phyloP scores from a whole-genome alignment of 441 rosid genomes.

The Brassica balearica region DNA sequence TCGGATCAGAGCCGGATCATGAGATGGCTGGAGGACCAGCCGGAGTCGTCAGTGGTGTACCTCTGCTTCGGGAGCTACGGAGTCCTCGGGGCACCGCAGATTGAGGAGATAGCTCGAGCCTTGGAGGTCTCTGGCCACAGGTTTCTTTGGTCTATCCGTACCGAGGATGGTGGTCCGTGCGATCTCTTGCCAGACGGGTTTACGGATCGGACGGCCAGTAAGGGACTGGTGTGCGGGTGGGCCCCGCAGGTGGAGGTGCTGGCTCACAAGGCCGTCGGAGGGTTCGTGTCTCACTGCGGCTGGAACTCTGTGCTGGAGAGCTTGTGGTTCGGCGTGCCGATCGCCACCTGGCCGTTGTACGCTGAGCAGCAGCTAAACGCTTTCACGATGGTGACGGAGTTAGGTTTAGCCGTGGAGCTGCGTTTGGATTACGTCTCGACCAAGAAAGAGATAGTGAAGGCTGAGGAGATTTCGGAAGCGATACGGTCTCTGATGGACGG shows the following conservation, averaged over 20 bases:
- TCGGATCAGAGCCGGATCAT: slow-evolving; percentile 20
- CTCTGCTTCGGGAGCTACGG: slow-evolving; percentile 68
- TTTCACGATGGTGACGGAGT: slow-evolving; percentile 42
- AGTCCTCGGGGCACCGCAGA: slow-evolving; percentile 15
- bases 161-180: not conserved
- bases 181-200: not conserved
- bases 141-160: slow-evolving; percentile 9
- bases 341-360: slow-evolving; percentile 49
- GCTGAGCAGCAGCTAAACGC: slow-evolving; percentile 45
- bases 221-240: slow-evolving; percentile 37
- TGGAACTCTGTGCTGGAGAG: slow-evolving; percentile 56
- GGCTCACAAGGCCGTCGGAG: slow-evolving; percentile 42
- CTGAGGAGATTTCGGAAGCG: slow-evolving; percentile 46
- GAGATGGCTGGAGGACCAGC: slow-evolving; percentile 56
- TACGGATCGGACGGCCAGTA: not conserved
- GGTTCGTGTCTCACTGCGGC: slow-evolving; percentile 54
- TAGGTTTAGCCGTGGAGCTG: slow-evolving; percentile 45
- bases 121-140: not conserved
- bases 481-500: slow-evolving; percentile 46
- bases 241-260: slow-evolving; percentile 21
- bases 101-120: slow-evolving; percentile 11
- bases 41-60: slow-evolving; percentile 16
- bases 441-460: not conserved
- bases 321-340: slow-evolving; percentile 52
- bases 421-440: slow-evolving; percentile 29